Conservation (phyloP, 768 basidiomycete species). For the Plicaturopsis crispa region DNA sequence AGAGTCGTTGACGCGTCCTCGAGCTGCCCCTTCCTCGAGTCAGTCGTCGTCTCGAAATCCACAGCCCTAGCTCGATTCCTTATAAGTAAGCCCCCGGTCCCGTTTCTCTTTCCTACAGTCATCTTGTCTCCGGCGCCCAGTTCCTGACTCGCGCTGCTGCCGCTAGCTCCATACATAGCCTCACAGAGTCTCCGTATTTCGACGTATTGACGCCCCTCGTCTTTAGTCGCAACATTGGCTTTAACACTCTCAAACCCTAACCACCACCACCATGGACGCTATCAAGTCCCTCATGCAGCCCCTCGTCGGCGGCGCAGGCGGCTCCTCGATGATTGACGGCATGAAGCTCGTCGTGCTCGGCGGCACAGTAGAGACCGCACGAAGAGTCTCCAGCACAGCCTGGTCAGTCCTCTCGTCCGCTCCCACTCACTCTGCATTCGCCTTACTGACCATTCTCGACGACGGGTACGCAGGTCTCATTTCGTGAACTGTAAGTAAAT, state of each 20-base stretch:
- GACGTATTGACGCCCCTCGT: too few relatives aligned
- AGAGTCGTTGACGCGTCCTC: too few relatives aligned
- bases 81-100: too few relatives aligned
- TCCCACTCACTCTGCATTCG: conserved; percentile 2
- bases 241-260: conserved; percentile 16
- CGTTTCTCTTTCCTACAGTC: too few relatives aligned
- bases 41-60: too few relatives aligned
- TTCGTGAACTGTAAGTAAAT: conserved; percentile 74
- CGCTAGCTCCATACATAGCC: too few relatives aligned
- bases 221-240: too few relatives aligned
- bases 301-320: conserved; percentile 66
- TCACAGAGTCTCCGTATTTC: too few relatives aligned
- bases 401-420: conserved; percentile 46
- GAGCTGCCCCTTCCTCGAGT: too few relatives aligned
- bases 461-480: conserved; percentile 47
- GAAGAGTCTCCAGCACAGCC: conserved; percentile 74
- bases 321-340: conserved; percentile 78
- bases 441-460: conserved; percentile 11
- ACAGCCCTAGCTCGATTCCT: too few relatives aligned
- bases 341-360: conserved; percentile 87
- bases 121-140: too few relatives aligned
- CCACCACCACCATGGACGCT: conserved; percentile 52
- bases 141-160: too few relatives aligned
- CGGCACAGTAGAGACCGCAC: conserved; percentile 81
- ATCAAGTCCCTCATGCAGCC: conserved; percentile 78